Conservation (phyloP, 805 yeast genomes). For the Candida andamanensis region DNA sequence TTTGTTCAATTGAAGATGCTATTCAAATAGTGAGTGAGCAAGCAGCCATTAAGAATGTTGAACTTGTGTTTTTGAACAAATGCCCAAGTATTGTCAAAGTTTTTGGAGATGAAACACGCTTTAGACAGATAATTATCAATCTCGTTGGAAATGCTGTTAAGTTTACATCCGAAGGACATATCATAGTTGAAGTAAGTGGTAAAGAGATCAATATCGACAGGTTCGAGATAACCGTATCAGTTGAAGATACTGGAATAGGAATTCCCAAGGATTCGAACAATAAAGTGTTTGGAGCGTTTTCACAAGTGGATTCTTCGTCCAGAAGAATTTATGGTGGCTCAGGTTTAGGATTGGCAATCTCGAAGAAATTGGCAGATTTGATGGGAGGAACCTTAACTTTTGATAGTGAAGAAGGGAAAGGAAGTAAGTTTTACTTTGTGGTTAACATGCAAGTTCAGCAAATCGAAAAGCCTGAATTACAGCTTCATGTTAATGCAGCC, state of each 20-base stretch:
- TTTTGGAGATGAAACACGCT: conserved; percentile 45
- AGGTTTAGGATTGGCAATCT: conserved; percentile 46
- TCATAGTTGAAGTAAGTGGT: conserved; percentile 32
- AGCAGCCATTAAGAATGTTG: conserved; percentile 38
- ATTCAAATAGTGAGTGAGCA: conserved; percentile 46
- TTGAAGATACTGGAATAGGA: conserved; percentile 52
- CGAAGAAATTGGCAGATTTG: conserved; percentile 42
- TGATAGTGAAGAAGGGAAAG: conserved; percentile 42
- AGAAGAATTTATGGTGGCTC: conserved; percentile 50
- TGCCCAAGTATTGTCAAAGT: conserved; percentile 35
- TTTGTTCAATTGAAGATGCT: conserved; percentile 44
- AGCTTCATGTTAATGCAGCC: conserved; percentile 7
- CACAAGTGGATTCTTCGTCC: conserved; percentile 54
- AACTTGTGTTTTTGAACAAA: conserved; percentile 39
- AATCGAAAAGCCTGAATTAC: conserved; percentile 12
- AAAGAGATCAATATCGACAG: conserved; percentile 23
- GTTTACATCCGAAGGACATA: conserved; percentile 41
- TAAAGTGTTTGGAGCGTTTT: conserved; percentile 48
- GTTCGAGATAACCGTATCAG: conserved; percentile 35
- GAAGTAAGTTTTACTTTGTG: conserved; percentile 41
- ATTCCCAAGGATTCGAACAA: conserved; percentile 40
- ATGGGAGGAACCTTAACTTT: conserved; percentile 46
- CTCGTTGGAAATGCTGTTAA: conserved; percentile 51
- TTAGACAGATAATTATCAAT: conserved; percentile 48
- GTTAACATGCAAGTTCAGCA: conserved; percentile 25